phyloP scores from a whole-genome alignment of 495 filamentous ascomycete species.

The Lophiotrema nucula region DNA sequence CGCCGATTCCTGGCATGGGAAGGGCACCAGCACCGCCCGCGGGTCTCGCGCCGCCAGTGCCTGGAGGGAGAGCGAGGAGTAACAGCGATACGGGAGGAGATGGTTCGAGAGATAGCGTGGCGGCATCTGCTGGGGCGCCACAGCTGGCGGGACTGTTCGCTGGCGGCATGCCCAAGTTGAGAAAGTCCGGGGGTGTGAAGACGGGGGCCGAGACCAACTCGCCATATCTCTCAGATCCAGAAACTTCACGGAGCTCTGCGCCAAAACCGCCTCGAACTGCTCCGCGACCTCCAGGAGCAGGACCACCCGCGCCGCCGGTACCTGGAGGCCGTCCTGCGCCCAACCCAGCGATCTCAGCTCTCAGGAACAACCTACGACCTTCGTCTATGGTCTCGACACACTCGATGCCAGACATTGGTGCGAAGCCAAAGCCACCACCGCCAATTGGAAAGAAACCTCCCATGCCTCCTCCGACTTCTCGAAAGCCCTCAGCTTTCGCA shows the following conservation, averaged over 20 bases:
- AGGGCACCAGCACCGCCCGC: conserved; percentile 61
- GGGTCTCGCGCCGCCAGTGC: conserved; percentile 75
- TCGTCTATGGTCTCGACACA: conserved; percentile 34
- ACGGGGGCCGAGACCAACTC: conserved; percentile 79
- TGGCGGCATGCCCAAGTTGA: conserved; percentile 91
- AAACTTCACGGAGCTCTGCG: conserved; percentile 53
- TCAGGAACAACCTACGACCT: conserved; percentile 43
- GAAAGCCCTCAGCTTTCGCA: conserved; percentile 56
- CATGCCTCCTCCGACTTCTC: conserved; percentile 48
- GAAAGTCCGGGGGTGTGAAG: conserved; percentile 80
- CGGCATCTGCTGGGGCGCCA: conserved; percentile 59
- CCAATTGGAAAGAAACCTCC: conserved; percentile 48
- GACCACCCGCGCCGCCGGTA: conserved; percentile 56
- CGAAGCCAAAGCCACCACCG: conserved; percentile 45
- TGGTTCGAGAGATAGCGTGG: conserved; percentile 46
- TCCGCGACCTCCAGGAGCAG: conserved; percentile 66
- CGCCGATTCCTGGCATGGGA: conserved; percentile 70
- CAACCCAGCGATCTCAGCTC: conserved; percentile 38
- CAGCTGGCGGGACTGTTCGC: conserved; percentile 89
- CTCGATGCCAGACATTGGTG: conserved; percentile 35
- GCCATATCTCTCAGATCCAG: conserved; percentile 77
- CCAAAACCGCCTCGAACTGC: conserved; percentile 51
- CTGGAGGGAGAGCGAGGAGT: conserved; percentile 72
- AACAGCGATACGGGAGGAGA: conserved; percentile 66
- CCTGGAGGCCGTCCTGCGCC: conserved; percentile 52